phyloP scores from a whole-genome alignment of 1,284 basidiomycete genomes.

The Leccinum insigne region DNA sequence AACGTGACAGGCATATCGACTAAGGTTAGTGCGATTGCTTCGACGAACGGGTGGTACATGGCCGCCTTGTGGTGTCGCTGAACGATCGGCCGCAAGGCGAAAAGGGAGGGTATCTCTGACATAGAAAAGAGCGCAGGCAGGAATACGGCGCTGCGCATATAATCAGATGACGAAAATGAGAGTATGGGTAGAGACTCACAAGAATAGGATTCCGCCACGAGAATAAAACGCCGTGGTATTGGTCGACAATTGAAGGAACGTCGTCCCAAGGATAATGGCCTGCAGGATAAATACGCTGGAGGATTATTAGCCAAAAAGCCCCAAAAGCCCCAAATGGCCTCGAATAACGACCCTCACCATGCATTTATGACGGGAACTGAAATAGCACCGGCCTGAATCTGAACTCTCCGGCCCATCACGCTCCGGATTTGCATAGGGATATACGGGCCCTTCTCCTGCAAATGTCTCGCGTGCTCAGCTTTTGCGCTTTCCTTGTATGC shows the following conservation, averaged over 20 bases:
- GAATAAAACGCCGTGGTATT: constrained; percentile 74
- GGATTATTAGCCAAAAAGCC: constrained; percentile 28
- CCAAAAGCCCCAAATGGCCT: constrained; percentile 30
- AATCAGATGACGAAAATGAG: not conserved
- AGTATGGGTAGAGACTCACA: constrained; percentile 41
- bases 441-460: constrained; percentile 44
- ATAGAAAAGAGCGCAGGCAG: constrained; percentile 31
- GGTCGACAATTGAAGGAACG: constrained; percentile 68
- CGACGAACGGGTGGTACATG: constrained; percentile 55
- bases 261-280: constrained; percentile 74
- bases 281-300: constrained; percentile 54
- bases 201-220: constrained; percentile 77
- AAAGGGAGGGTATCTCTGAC: constrained; percentile 47
- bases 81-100: constrained; percentile 58
- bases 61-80: constrained; percentile 51
- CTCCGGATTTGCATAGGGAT: constrained; percentile 65
- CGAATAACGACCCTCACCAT: constrained; percentile 26
- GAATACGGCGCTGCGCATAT: constrained; percentile 29
- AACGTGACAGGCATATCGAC: constrained; percentile 61
- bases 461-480: constrained; percentile 50
- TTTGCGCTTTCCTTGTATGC: constrained; percentile 51
- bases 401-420: constrained; percentile 64
- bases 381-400: constrained; percentile 63
- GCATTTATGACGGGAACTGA: constrained; percentile 39
- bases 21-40: constrained; percentile 58